phyloP scores from a whole-genome alignment of 2,329 filamentous ascomycete genomes.

The Bipolaris cookei region DNA sequence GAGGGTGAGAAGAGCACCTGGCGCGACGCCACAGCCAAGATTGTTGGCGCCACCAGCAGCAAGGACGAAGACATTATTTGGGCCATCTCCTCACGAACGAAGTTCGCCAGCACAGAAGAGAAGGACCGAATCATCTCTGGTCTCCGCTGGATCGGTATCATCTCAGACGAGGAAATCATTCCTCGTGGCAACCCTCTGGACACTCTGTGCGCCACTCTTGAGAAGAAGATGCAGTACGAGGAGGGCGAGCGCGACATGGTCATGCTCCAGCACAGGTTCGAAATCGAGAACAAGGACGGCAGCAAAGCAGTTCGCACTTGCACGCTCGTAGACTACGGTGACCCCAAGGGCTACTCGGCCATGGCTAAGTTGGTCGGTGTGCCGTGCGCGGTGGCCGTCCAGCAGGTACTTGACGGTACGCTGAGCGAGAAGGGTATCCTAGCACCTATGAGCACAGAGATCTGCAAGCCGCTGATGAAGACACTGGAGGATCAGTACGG shows the following conservation, averaged over 20 bases:
- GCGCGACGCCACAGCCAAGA: slow-evolving; percentile 82
- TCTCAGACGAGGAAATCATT: slow-evolving; percentile 73
- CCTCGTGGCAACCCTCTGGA: slow-evolving; percentile 82
- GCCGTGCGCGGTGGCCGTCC: slow-evolving; percentile 74
- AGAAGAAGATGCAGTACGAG: slow-evolving; percentile 90
- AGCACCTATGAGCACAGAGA: slow-evolving; percentile 75
- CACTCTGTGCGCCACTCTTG: slow-evolving; percentile 86
- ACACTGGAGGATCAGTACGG: slow-evolving; percentile 79
- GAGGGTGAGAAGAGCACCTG: slow-evolving; percentile 67
- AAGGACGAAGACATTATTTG: slow-evolving; percentile 72
- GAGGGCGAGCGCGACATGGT: slow-evolving; percentile 84
- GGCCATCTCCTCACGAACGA: slow-evolving; percentile 76
- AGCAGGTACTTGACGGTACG: slow-evolving; percentile 77
- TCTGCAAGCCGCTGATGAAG: slow-evolving; percentile 76
- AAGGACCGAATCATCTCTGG: slow-evolving; percentile 73
- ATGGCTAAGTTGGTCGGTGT: slow-evolving; percentile 86
- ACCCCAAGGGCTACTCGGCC: slow-evolving; percentile 76
- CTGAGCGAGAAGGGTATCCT: slow-evolving; percentile 75
- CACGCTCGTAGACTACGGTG: slow-evolving; percentile 83
- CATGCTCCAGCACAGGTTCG: slow-evolving; percentile 80
- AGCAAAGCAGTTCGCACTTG: slow-evolving; percentile 77
- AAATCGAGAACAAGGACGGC: slow-evolving; percentile 82
- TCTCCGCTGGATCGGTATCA: slow-evolving; percentile 73
- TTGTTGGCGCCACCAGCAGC: slow-evolving; percentile 72
- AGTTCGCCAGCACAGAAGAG: slow-evolving; percentile 71